A percentile compares a stretch with the other conserved stretches of the same genome.
Evolutionary conservation across 1,139 yeast genomes (phyloP).

Genomic region (Diutina mesorugosa): DNA sequence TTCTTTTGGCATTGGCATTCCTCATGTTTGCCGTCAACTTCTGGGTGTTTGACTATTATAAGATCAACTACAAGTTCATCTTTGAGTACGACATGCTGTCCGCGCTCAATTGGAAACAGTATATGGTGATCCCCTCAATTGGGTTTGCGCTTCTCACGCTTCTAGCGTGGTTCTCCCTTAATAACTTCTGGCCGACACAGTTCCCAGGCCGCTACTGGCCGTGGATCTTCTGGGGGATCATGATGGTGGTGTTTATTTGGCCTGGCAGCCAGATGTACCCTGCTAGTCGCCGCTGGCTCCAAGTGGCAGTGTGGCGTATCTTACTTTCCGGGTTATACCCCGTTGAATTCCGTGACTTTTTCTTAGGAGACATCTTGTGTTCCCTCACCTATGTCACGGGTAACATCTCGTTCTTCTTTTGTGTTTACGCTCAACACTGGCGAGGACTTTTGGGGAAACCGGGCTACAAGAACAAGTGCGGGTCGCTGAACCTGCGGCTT

Average conservation of each 20-base stretch:
- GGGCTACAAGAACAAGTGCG: slow-evolving; percentile 30
- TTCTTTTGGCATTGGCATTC: slow-evolving; percentile 46
- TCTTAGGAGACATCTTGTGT: slow-evolving; percentile 81
- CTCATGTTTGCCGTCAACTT: slow-evolving; percentile 59
- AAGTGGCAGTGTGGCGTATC: slow-evolving; percentile 60
- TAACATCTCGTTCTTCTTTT: slow-evolving; percentile 73
- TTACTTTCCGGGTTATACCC: slow-evolving; percentile 79
- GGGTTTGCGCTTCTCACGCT: slow-evolving; percentile 44
- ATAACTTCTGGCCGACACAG: slow-evolving; percentile 47
- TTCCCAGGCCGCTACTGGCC: slow-evolving; percentile 72
- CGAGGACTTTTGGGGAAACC: slow-evolving; percentile 20
- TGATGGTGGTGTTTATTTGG: slow-evolving; percentile 38
- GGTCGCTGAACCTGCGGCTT: slow-evolving; percentile 60
- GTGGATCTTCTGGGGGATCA: slow-evolving; percentile 55
- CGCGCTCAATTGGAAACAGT: slow-evolving; percentile 57
- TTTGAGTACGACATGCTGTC: slow-evolving; percentile 75
- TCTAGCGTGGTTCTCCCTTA: slow-evolving; percentile 65
- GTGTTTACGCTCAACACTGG: slow-evolving; percentile 69
- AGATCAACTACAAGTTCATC: slow-evolving; percentile 82
- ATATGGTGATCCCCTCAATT: slow-evolving; percentile 47
- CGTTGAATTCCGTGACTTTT: slow-evolving; percentile 90
- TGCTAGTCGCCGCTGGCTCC: slow-evolving; percentile 60
- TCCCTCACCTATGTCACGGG: slow-evolving; percentile 82
- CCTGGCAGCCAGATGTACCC: slow-evolving; percentile 48
- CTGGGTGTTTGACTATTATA: slow-evolving; percentile 56